These are phyloP conservation scores for Tolypocladium cylindrosporum DNA, from an alignment of 2,329 filamentous ascomycete species.

Conservation along the genomic window DNA sequence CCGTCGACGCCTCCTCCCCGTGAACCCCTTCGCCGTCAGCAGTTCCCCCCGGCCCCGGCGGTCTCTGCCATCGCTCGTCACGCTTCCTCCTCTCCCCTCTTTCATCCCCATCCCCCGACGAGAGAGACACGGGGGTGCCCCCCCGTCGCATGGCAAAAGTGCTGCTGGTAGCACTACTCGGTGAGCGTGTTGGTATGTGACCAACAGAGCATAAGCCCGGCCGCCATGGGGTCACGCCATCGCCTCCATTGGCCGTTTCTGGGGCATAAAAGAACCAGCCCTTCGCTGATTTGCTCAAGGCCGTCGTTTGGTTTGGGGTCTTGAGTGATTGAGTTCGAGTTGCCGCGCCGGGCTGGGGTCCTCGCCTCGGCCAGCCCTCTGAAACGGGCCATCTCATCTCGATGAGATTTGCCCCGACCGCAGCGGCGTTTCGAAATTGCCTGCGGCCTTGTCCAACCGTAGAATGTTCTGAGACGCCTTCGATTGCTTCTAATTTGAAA, in stretches of 20 bases:
- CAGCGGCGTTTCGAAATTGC: neutral
- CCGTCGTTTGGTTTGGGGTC: too few species aligned
- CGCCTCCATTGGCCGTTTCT: neutral
- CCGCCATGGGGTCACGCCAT: neutral
- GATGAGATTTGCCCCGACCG: neutral
- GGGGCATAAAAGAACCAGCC: too few species aligned
- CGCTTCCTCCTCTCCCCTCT: neutral
- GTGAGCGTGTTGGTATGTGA: neutral
- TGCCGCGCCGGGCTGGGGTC: neutral
- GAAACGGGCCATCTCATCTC: constrained; percentile 1
- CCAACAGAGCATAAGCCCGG: neutral
- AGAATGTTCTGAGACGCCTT: neutral
- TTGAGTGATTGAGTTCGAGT: too few species aligned
- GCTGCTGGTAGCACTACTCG: neutral
- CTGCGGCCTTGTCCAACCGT: neutral
- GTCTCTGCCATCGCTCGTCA: neutral
- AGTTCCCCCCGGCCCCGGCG: neutral
- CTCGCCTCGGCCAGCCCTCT: neutral
- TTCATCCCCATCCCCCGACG: neutral
- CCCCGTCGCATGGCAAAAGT: neutral
- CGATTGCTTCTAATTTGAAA: neutral
- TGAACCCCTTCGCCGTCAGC: neutral
- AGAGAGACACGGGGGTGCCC: neutral
- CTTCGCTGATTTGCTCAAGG: too few species aligned
- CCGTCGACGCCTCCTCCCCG: neutral